These are phyloP conservation scores for Pleurotus tuoliensis DNA, from an alignment of 768 basidiomycete genomes.

Conservation along the genomic window DNA sequence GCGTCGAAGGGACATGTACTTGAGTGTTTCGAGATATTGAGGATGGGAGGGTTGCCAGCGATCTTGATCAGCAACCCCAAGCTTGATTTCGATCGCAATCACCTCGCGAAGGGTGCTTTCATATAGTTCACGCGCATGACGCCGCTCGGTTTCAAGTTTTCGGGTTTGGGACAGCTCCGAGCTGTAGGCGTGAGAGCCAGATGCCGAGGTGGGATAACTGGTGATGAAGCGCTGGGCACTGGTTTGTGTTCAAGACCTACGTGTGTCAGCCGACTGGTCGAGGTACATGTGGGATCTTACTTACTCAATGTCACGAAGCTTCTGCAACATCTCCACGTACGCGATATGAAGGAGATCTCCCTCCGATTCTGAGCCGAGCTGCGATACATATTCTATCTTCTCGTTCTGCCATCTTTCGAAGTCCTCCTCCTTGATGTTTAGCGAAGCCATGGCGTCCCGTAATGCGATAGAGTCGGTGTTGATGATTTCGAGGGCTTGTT, in stretches of 20 bases:
- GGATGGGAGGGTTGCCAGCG: constrained; percentile 3
- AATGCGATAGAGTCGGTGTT: background rate
- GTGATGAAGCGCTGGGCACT: background rate
- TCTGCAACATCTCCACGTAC: constrained; percentile 13
- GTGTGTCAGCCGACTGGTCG: background rate
- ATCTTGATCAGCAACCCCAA: constrained; percentile 16
- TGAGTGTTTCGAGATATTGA: constrained; percentile 10
- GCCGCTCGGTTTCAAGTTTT: constrained; percentile 1
- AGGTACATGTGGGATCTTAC: background rate
- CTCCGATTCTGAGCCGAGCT: constrained; percentile 11
- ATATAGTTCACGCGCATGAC: constrained; percentile 11
- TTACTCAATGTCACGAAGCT: constrained; percentile 7
- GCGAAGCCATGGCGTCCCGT: constrained; percentile 1
- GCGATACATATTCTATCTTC: constrained; percentile 15
- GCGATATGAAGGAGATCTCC: constrained; percentile 16
- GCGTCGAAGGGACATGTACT: constrained; percentile 7
- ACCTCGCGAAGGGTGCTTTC: constrained; percentile 14
- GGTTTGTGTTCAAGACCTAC: background rate
- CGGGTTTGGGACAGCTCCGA: background rate
- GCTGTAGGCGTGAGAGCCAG: background rate
- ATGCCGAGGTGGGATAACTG: background rate
- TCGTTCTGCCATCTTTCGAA: constrained; percentile 19
- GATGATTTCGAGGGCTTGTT: constrained; percentile 20
- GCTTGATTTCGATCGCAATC: constrained; percentile 16
- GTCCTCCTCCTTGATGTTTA: background rate